Evolutionary conservation across 352 stramenopile genomes (phyloP).

Genomic region (Pythium coloratum): DNA sequence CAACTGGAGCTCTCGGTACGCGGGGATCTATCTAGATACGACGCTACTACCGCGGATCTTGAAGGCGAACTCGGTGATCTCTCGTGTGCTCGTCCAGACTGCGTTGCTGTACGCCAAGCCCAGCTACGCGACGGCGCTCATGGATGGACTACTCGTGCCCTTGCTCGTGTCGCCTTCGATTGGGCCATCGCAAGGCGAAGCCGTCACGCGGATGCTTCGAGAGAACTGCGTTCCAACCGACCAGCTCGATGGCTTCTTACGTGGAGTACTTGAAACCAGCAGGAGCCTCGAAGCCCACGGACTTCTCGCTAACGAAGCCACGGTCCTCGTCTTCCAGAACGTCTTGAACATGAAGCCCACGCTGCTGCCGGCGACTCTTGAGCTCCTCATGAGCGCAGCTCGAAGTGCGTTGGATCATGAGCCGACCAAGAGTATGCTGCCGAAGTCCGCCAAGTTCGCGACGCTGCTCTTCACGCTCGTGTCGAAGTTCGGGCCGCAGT

Average conservation of each 20-base stretch:
- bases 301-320: slow-evolving; percentile 55
- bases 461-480: slow-evolving; percentile 34
- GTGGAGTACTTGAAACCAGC: slow-evolving; percentile 26
- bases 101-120: slow-evolving; percentile 49
- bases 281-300: background rate
- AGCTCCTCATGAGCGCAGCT: slow-evolving; percentile 21
- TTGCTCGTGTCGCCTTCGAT: slow-evolving; percentile 40
- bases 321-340: slow-evolving; percentile 75
- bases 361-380: slow-evolving; percentile 45
- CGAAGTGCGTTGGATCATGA: slow-evolving; percentile 1
- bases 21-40: slow-evolving; percentile 54
- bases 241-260: slow-evolving; percentile 51
- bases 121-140: slow-evolving; percentile 38
- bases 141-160: slow-evolving; percentile 58
- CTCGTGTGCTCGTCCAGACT: slow-evolving; percentile 67
- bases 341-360: slow-evolving; percentile 59
- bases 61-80: slow-evolving; percentile 62
- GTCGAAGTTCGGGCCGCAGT: slow-evolving; percentile 29
- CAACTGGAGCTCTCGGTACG: slow-evolving; percentile 74
- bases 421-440: slow-evolving; percentile 1
- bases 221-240: slow-evolving; percentile 45
- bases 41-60: slow-evolving; percentile 61
- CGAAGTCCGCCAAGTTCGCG: slow-evolving; percentile 32
- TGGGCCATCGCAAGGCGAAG: slow-evolving; percentile 59
- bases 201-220: slow-evolving; percentile 63